Percentiles rank a stretch among this genome's conserved stretches.
These are phyloP conservation scores for Phytopythium cucurbitacearum DNA, from an alignment of 352 stramenopile species.

Conservation along the genomic window DNA sequence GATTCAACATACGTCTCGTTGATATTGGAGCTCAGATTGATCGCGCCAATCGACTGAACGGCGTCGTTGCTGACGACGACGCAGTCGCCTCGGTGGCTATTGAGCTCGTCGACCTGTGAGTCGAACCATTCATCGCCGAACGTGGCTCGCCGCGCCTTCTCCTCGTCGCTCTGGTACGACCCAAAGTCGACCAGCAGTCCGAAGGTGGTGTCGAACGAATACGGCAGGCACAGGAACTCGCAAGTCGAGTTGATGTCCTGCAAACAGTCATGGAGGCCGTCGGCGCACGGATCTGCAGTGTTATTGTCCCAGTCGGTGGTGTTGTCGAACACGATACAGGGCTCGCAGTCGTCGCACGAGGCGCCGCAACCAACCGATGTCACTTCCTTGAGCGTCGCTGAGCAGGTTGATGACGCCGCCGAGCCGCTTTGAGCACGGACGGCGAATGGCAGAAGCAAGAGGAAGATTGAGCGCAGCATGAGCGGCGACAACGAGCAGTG, in stretches of 20 bases:
- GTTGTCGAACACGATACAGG: too few species aligned
- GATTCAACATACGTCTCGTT: background rate
- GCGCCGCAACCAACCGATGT: too few species aligned
- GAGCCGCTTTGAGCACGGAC: too few species aligned
- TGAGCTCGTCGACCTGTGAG: background rate
- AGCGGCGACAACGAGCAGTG: too few species aligned
- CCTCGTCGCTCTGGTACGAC: background rate
- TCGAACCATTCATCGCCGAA: background rate
- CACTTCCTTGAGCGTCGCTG: too few species aligned
- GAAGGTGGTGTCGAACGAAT: background rate
- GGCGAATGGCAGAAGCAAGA: too few species aligned
- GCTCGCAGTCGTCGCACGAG: too few species aligned
- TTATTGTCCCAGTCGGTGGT: too few species aligned
- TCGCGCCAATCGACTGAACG: background rate
- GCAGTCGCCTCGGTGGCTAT: background rate
- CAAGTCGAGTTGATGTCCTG: background rate
- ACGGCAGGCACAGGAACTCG: background rate
- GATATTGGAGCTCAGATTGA: background rate
- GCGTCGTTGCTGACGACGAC: background rate
- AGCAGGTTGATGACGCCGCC: too few species aligned
- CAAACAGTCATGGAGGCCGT: too few species aligned
- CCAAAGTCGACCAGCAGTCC: background rate
- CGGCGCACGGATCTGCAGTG: too few species aligned
- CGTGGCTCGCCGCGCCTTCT: background rate
- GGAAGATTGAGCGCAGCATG: too few species aligned